A percentile compares a stretch with the other conserved stretches of the same genome.
These are phyloP conservation scores for Backusella morwellensis DNA, from an alignment of 192 early-diverging fungal species.

Conservation along the genomic window DNA sequence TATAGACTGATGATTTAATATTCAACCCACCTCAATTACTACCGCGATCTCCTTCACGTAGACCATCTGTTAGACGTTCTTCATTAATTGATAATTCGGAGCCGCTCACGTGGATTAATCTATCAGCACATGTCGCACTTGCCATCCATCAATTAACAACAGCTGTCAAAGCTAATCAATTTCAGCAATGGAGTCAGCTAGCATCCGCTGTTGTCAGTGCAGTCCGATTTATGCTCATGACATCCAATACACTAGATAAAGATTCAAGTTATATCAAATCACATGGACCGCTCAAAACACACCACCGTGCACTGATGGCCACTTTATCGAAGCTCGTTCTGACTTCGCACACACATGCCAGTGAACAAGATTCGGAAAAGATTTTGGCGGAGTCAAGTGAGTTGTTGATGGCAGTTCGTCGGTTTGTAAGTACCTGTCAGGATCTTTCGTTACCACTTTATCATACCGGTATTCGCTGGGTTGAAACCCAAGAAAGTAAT, in stretches of 20 bases:
- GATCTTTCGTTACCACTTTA: slow-evolving; percentile 33
- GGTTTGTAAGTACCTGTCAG: slow-evolving; percentile 64
- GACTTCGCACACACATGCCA: background rate
- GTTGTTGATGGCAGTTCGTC: slow-evolving; percentile 69
- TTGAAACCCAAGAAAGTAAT: background rate
- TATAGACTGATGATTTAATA: background rate
- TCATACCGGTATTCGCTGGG: slow-evolving; percentile 36
- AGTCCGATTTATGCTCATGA: slow-evolving; percentile 81
- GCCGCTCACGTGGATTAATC: slow-evolving; percentile 51
- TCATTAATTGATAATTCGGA: slow-evolving; percentile 26
- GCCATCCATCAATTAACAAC: slow-evolving; percentile 55
- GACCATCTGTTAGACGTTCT: slow-evolving; percentile 10
- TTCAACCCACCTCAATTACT: slow-evolving; percentile 13
- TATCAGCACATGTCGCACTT: slow-evolving; percentile 44
- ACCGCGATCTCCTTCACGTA: slow-evolving; percentile 19
- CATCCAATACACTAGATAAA: slow-evolving; percentile 72
- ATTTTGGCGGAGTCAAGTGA: slow-evolving; percentile 77
- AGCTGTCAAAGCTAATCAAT: slow-evolving; percentile 48
- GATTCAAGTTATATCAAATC: slow-evolving; percentile 65
- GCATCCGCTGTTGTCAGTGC: slow-evolving; percentile 68
- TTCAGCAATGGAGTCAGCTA: slow-evolving; percentile 54
- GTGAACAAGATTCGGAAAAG: slow-evolving; percentile 35
- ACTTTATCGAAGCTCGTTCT: slow-evolving; percentile 64
- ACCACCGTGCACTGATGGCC: slow-evolving; percentile 78
- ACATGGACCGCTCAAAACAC: slow-evolving; percentile 61